These are phyloP conservation scores for Saccharomycopsis hybrid DNA, from an alignment of 1,139 yeast species.

Conservation along the genomic window DNA sequence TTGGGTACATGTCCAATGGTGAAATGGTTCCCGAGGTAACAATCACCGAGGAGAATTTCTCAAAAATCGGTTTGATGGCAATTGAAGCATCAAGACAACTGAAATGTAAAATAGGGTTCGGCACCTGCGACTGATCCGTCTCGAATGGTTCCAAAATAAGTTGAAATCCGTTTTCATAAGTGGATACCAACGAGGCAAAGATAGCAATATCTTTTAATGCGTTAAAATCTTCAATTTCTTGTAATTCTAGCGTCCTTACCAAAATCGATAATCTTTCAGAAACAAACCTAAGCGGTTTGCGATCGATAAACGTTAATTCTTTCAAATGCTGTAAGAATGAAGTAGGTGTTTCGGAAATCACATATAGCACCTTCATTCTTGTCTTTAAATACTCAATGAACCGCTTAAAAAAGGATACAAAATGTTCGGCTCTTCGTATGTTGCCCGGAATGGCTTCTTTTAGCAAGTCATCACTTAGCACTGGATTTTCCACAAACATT, in stretches of 20 bases:
- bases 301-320: constrained; percentile 86
- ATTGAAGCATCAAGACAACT: constrained; percentile 96
- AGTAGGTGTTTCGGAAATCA: constrained; percentile 91
- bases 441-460: constrained; percentile 97
- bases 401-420: constrained; percentile 83
- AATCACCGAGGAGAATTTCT: constrained; percentile 85
- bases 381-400: constrained; percentile 93
- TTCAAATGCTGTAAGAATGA: constrained; percentile 89
- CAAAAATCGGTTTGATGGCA: constrained; percentile 96
- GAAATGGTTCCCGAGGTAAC: constrained; percentile 97
- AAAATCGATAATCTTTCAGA: constrained; percentile 83
- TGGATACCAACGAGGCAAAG: constrained; percentile 91
- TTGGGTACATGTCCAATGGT: constrained; percentile 97
- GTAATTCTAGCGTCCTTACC: constrained; percentile 81
- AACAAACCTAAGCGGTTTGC: constrained; percentile 86
- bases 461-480: constrained; percentile 73
- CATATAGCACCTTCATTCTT: constrained; percentile 95
- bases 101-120: constrained; percentile 92
- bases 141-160: constrained; percentile 93
- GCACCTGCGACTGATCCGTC: constrained; percentile 94
- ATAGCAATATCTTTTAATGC: constrained; percentile 95
- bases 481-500: constrained; percentile 81
- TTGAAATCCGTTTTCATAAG: constrained; percentile 90
- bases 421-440: constrained; percentile 93
- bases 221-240: constrained; percentile 84